phyloP scores from a whole-genome alignment of 306 rosid species.

The Notholithocarpus densiflorus region DNA sequence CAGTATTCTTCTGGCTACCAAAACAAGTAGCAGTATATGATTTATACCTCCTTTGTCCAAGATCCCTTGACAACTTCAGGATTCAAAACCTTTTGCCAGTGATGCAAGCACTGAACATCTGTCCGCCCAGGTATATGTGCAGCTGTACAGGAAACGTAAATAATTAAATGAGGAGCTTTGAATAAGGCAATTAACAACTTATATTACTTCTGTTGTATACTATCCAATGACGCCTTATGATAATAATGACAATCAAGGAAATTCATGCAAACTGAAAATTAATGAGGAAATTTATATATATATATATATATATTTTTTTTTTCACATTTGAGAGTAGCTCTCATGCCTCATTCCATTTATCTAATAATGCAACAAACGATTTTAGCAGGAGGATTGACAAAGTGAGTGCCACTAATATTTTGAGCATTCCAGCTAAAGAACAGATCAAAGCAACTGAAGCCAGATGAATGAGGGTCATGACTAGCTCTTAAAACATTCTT shows the following conservation, averaged over 20 bases:
- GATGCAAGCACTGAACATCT: constrained; percentile 55
- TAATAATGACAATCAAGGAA: not conserved
- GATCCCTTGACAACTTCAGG: constrained; percentile 57
- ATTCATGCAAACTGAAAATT: not conserved
- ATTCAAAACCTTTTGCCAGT: constrained; percentile 58
- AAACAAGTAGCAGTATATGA: constrained; percentile 10
- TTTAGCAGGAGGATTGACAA: not conserved
- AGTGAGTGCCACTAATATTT: not conserved
- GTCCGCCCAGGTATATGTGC: constrained; percentile 39
- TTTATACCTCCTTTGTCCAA: constrained; percentile 59
- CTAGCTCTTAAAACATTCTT: not conserved
- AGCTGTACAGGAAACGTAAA: constrained; percentile 29
- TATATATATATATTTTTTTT: not conserved
- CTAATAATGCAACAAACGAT: not conserved
- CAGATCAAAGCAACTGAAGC: not conserved
- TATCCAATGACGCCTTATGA: not conserved
- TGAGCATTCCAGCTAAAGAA: not conserved
- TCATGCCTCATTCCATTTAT: not conserved
- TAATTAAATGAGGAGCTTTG: not conserved
- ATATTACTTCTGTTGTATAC: not conserved
- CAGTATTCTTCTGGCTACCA: not conserved
- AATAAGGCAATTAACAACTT: not conserved
- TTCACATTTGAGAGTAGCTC: not conserved
- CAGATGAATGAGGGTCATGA: not conserved
- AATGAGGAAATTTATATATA: not conserved